Evolutionary conservation across 768 basidiomycete species (phyloP).

Genomic region (Boletus edulis): DNA sequence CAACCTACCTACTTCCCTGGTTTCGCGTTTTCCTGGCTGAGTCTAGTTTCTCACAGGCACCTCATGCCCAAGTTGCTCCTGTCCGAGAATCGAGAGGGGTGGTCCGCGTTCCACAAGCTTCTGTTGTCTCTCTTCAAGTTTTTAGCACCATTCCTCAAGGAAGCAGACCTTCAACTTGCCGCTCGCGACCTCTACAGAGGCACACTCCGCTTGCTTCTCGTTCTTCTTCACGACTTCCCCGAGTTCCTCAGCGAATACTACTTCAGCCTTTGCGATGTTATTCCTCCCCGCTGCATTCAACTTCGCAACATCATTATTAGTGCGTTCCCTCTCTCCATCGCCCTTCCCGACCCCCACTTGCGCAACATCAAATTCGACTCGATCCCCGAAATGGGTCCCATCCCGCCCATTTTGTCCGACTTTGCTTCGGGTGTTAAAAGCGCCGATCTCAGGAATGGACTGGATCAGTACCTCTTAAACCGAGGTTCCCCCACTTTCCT

Average conservation of each 20-base stretch:
- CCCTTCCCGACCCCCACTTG: constrained; percentile 85
- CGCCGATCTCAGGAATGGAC: constrained; percentile 70
- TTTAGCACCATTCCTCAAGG: constrained; percentile 84
- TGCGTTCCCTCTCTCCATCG: constrained; percentile 82
- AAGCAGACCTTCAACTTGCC: constrained; percentile 74
- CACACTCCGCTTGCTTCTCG: constrained; percentile 84
- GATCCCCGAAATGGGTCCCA: constrained; percentile 87
- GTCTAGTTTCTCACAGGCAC: constrained; percentile 89
- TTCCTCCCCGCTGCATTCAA: constrained; percentile 92
- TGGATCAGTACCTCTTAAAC: constrained; percentile 85
- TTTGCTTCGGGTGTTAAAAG: constrained; percentile 80
- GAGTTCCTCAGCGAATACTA: constrained; percentile 98
- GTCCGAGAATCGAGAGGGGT: constrained; percentile 91
- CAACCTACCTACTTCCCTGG: constrained; percentile 97
- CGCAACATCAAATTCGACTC: constrained; percentile 70
- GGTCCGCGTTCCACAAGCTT: constrained; percentile 95
- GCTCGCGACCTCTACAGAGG: constrained; percentile 89
- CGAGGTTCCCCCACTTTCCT: constrained; percentile 72
- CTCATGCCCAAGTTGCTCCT: constrained; percentile 96
- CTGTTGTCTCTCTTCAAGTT: constrained; percentile 95
- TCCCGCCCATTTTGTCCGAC: constrained; percentile 90
- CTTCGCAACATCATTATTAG: constrained; percentile 95
- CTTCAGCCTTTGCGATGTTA: constrained; percentile 90
- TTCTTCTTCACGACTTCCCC: constrained; percentile 97
- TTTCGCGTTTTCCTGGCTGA: constrained; percentile 98